phyloP scores from a whole-genome alignment of 1,284 basidiomycete genomes.

The Rhodotorula sp. region DNA sequence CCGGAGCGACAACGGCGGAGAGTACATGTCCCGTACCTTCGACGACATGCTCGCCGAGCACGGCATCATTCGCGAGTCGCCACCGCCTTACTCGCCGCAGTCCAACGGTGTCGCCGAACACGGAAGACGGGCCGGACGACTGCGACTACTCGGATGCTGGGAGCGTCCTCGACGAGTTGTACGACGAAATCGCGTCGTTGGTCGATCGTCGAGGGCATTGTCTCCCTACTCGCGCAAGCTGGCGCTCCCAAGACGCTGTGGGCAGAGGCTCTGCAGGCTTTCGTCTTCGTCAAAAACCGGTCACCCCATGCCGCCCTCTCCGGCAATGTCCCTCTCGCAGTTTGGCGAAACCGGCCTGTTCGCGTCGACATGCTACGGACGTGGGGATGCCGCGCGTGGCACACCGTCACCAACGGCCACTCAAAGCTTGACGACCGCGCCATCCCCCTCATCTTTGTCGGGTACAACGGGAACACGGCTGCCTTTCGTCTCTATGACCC shows the following conservation, averaged over 20 bases:
- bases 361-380: conserved; percentile 47
- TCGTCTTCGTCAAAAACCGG: conserved; percentile 49
- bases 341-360: conserved; percentile 44
- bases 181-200: no score
- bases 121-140: no score
- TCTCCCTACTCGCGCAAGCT: conserved; percentile 45
- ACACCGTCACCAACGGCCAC: conserved; percentile 43
- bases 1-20: conserved; percentile 48
- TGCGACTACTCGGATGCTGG: no score
- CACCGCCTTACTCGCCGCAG: conserved; percentile 50
- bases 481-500: conserved; percentile 13
- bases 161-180: no score
- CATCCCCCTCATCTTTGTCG: background rate
- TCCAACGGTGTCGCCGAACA: conserved; percentile 49
- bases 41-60: conserved; percentile 40
- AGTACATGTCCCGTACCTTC: conserved; percentile 46
- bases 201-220: conserved; percentile 44
- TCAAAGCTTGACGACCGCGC: conserved; percentile 5
- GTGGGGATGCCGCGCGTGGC: conserved; percentile 51
- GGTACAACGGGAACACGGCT: background rate
- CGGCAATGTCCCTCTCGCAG: conserved; percentile 46
- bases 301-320: conserved; percentile 43
- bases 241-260: conserved; percentile 47
- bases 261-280: conserved; percentile 47
- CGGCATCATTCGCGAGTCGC: conserved; percentile 48